These are phyloP conservation scores for Hawksworthiomyces lignivorus DNA, from an alignment of 2,329 filamentous ascomycete species.

Conservation along the genomic window DNA sequence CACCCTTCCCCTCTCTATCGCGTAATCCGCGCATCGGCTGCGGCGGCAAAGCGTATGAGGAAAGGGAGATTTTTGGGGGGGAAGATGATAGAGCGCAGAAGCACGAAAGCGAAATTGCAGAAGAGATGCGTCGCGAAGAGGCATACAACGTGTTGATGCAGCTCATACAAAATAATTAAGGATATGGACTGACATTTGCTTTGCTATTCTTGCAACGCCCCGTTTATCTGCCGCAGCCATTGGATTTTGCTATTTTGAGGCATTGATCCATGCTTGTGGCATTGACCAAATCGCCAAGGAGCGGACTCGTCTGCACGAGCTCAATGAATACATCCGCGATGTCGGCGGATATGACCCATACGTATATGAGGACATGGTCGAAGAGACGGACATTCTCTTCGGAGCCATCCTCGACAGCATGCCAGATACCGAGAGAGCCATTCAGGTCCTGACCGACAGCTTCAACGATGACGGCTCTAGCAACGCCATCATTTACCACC, in stretches of 20 bases:
- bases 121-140: no score
- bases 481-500: constrained; percentile 77
- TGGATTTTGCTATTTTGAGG: constrained; percentile 89
- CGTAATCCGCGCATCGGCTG: no score
- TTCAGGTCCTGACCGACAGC: constrained; percentile 46
- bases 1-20: no score
- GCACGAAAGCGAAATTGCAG: no score
- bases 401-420: constrained; percentile 53
- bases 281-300: constrained; percentile 60
- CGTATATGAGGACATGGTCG: constrained; percentile 75
- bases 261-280: constrained; percentile 62
- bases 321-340: constrained; percentile 62
- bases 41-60: no score
- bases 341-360: constrained; percentile 64
- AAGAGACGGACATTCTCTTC: constrained; percentile 64
- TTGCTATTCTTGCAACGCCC: no score
- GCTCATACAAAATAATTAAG: no score
- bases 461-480: constrained; percentile 69
- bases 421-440: constrained; percentile 49
- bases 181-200: no score
- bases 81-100: no score
- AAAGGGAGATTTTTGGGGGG: no score
- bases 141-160: no score
- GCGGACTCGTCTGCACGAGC: constrained; percentile 59
- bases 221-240: no score